A percentile compares a stretch with the other conserved stretches of the same genome.
phyloP scores from a whole-genome alignment of 1,284 basidiomycete species.

The Malassezia dermatis region DNA sequence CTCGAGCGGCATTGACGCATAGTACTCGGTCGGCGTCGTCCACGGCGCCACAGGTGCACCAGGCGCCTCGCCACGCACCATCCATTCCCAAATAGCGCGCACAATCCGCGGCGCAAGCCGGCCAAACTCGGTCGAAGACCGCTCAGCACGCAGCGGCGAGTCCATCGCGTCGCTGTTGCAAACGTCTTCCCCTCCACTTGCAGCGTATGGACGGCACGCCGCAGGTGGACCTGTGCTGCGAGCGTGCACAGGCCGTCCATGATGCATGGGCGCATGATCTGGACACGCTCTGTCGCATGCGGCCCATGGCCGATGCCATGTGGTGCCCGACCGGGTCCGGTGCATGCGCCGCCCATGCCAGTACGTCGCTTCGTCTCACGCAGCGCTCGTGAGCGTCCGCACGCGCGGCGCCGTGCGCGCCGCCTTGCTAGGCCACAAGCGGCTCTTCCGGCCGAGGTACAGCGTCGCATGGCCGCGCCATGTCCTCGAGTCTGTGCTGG shows the following conservation, averaged over 20 bases:
- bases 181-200: not conserved
- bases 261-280: not conserved
- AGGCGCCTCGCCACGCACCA: constrained; percentile 2
- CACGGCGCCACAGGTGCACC: constrained; percentile 22
- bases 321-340: not conserved
- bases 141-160: constrained; percentile 21
- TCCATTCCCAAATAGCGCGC: constrained; percentile 3
- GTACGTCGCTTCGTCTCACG: not conserved
- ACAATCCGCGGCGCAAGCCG: constrained; percentile 22
- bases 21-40: constrained; percentile 15
- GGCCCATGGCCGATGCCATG: not conserved
- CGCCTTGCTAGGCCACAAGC: not conserved
- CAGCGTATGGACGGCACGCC: not conserved
- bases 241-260: not conserved
- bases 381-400: not conserved
- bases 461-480: not conserved
- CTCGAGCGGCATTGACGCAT: not conserved
- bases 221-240: not conserved
- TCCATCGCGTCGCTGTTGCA: not conserved
- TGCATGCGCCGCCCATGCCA: not conserved
- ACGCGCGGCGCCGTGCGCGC: not conserved
- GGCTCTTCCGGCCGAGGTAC: not conserved
- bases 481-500: not conserved
- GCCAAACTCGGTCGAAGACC: constrained; percentile 21
- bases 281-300: not conserved